Percentiles rank a stretch among this genome's conserved stretches.
Conservation (phyloP, 2,329 filamentous ascomycete genomes). For the Diaporthe citrichinensis region DNA sequence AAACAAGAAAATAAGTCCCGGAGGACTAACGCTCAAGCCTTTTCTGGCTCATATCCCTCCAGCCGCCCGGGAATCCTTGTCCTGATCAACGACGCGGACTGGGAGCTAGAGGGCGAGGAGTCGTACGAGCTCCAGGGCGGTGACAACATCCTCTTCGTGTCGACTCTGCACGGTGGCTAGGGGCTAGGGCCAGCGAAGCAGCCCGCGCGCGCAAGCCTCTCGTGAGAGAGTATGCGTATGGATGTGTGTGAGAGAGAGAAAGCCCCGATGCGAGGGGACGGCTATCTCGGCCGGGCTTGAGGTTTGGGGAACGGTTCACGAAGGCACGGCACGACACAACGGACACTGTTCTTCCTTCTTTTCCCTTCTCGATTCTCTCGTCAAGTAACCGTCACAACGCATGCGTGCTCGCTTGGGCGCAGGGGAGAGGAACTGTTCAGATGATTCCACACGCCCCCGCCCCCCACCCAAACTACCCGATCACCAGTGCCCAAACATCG, state of each 20-base stretch:
- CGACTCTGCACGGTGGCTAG: constrained; percentile 93
- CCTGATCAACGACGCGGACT: constrained; percentile 97
- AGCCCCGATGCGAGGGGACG: constrained; percentile 20
- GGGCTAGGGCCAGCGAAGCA: background rate
- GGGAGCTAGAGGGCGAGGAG: constrained; percentile 97
- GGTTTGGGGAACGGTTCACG: background rate
- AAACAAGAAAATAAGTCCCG: background rate
- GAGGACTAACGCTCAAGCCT: constrained; percentile 12
- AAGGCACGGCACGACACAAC: background rate
- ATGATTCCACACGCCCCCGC: background rate
- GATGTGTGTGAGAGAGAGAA: background rate
- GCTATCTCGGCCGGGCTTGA: constrained; percentile 6
- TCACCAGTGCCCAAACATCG: background rate
- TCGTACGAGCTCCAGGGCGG: constrained; percentile 84
- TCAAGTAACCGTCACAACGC: background rate
- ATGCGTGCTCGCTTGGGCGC: background rate
- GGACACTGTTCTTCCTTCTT: background rate
- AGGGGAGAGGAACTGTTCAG: background rate
- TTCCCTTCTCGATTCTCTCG: background rate
- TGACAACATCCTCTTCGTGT: constrained; percentile 96
- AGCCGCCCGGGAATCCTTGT: constrained; percentile 97
- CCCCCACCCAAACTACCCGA: background rate
- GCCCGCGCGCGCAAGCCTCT: background rate
- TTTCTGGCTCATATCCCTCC: constrained; percentile 28
- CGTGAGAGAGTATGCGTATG: background rate